These are phyloP conservation scores for Pterulicium gracile DNA, from an alignment of 1,284 basidiomycete genomes.

Conservation along the genomic window DNA sequence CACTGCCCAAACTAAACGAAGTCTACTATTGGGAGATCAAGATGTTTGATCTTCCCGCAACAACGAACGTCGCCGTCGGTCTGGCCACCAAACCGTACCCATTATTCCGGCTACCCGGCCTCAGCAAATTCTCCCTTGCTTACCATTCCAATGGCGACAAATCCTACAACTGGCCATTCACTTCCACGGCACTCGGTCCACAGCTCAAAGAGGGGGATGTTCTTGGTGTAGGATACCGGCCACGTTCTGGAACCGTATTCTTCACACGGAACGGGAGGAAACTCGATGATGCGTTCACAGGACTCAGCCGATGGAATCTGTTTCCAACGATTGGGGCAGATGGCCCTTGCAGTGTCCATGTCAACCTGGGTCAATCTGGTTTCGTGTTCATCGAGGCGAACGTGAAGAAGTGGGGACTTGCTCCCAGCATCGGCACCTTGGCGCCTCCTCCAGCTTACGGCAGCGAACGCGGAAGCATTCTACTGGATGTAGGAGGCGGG, in stretches of 20 bases:
- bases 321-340: slow-evolving; percentile 94
- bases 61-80: slow-evolving; percentile 80
- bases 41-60: slow-evolving; percentile 86
- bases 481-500: slow-evolving; percentile 79
- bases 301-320: slow-evolving; percentile 80
- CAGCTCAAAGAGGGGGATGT: slow-evolving; percentile 89
- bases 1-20: slow-evolving; percentile 90
- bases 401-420: slow-evolving; percentile 97
- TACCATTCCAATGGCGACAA: slow-evolving; percentile 98
- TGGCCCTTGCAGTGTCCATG: slow-evolving; percentile 88
- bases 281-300: slow-evolving; percentile 88
- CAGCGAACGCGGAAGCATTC: slow-evolving; percentile 86
- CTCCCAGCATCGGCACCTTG: slow-evolving; percentile 89
- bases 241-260: slow-evolving; percentile 91
- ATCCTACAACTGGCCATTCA: slow-evolving; percentile 96
- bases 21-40: slow-evolving; percentile 98
- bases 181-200: slow-evolving; percentile 78
- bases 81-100: slow-evolving; percentile 94
- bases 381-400: slow-evolving; percentile 98
- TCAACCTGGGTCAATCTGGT: slow-evolving; percentile 91
- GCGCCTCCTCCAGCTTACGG: slow-evolving; percentile 95
- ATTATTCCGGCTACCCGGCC: slow-evolving; percentile 83
- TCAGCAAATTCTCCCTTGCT: slow-evolving; percentile 85
- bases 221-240: slow-evolving; percentile 87
- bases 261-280: slow-evolving; percentile 94